Evolutionary conservation across 177 flowering plant species (phyloP).

Genomic region (Vitis hybrid): DNA sequence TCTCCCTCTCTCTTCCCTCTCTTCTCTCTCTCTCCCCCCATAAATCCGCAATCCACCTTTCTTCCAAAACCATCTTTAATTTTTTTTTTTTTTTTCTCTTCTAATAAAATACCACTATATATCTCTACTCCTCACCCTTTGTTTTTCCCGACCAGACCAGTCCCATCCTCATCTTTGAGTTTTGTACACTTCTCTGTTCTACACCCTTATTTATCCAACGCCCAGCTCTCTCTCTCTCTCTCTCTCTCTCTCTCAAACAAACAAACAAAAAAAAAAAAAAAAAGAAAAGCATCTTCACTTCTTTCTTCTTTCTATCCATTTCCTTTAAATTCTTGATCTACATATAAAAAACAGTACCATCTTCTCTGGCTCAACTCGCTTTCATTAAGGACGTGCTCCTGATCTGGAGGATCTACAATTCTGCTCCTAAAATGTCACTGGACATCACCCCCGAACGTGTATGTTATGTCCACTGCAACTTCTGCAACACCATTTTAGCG

Average conservation of each 20-base stretch:
- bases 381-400: slow-evolving; percentile 1
- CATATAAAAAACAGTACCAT: background rate
- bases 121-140: slow-evolving; percentile 8
- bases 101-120: slow-evolving; percentile 13
- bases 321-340: slow-evolving; percentile 4
- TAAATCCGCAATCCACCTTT: slow-evolving; percentile 11
- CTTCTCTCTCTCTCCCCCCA: background rate
- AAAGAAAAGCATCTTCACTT: background rate
- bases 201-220: background rate
- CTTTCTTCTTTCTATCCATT: background rate
- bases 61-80: slow-evolving; percentile 10
- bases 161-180: slow-evolving; percentile 27
- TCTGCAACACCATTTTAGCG: slow-evolving; percentile 94
- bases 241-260: background rate
- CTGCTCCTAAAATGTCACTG: slow-evolving; percentile 41
- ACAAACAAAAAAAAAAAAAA: background rate
- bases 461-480: slow-evolving; percentile 91
- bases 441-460: slow-evolving; percentile 72
- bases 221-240: slow-evolving; percentile 9
- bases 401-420: slow-evolving; percentile 10
- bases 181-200: slow-evolving; percentile 12
- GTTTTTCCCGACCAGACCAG: slow-evolving; percentile 29
- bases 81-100: background rate
- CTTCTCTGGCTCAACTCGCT: too few relatives aligned
- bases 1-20: background rate